phyloP scores from a whole-genome alignment of 2,329 filamentous ascomycete genomes.

The Lachnum nothofagi region DNA sequence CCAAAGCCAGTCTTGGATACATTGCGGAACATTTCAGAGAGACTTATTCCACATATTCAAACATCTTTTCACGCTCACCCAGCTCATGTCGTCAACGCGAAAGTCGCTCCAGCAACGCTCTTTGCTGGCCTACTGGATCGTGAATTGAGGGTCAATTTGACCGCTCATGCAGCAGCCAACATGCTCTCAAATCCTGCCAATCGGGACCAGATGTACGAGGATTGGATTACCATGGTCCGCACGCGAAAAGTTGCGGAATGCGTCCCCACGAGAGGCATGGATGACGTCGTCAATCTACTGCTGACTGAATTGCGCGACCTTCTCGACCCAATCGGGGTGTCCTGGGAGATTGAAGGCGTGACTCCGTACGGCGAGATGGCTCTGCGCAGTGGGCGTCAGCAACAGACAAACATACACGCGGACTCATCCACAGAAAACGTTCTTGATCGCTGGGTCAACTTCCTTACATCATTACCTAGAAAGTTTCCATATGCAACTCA shows the following conservation, averaged over 20 bases:
- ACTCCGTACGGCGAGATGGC: slow-evolving; percentile 57
- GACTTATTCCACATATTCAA: slow-evolving; percentile 73
- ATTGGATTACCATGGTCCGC: slow-evolving; percentile 70
- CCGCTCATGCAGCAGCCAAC: slow-evolving; percentile 88
- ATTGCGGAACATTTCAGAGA: slow-evolving; percentile 78
- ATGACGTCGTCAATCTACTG: slow-evolving; percentile 58
- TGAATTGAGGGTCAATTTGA: slow-evolving; percentile 83
- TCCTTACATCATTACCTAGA: slow-evolving; percentile 61
- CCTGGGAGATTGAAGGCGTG: slow-evolving; percentile 59
- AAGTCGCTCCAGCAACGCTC: slow-evolving; percentile 79
- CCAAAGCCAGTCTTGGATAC: slow-evolving; percentile 83
- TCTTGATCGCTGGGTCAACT: slow-evolving; percentile 72
- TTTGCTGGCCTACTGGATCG: slow-evolving; percentile 84
- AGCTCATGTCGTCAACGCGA: slow-evolving; percentile 77
- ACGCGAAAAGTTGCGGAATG: slow-evolving; percentile 59
- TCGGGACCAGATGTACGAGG: slow-evolving; percentile 89
- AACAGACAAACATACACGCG: slow-evolving; percentile 36
- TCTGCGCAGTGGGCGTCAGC: slow-evolving; percentile 41
- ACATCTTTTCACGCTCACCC: slow-evolving; percentile 83
- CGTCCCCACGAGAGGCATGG: slow-evolving; percentile 59
- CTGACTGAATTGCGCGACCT: slow-evolving; percentile 65
- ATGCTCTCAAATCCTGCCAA: slow-evolving; percentile 86
- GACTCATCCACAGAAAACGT: slow-evolving; percentile 56
- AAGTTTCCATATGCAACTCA: slow-evolving; percentile 71
- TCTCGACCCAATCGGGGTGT: slow-evolving; percentile 61